Conservation (phyloP, 345 rosid genomes). For the Rhizophora apiculata region DNA sequence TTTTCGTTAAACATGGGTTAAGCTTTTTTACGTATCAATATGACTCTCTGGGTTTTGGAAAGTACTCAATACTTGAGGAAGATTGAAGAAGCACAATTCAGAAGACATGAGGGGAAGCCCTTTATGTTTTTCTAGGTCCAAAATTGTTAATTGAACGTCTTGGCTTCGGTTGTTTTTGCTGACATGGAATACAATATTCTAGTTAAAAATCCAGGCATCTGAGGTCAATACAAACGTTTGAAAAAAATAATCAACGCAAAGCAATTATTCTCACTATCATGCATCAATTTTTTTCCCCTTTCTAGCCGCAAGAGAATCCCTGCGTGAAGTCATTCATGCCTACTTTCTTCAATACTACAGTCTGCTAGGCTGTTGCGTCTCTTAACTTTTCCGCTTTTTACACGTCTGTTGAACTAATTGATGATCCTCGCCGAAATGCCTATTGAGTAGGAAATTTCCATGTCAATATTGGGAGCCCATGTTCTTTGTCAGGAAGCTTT, state of each 20-base stretch:
- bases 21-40: neutral
- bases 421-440: too few species aligned
- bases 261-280: neutral
- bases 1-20: conserved; percentile 22
- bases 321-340: too few species aligned
- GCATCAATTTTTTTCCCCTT: neutral
- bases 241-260: neutral
- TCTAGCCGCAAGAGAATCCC: neutral
- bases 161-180: neutral
- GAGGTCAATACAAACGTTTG: neutral
- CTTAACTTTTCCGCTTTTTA: too few species aligned
- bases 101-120: neutral
- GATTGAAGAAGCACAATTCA: too few species aligned
- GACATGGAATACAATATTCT: neutral
- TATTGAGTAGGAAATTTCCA: neutral
- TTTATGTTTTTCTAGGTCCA: neutral
- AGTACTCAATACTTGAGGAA: too few species aligned
- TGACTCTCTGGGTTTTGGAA: neutral
- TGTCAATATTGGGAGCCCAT: neutral
- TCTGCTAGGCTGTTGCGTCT: too few species aligned
- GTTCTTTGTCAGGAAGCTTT: too few species aligned
- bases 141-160: neutral
- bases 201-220: neutral
- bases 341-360: too few species aligned
- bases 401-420: too few species aligned